Conservation (phyloP, 169 alveolate genomes). For the Blepharisma undulans region DNA sequence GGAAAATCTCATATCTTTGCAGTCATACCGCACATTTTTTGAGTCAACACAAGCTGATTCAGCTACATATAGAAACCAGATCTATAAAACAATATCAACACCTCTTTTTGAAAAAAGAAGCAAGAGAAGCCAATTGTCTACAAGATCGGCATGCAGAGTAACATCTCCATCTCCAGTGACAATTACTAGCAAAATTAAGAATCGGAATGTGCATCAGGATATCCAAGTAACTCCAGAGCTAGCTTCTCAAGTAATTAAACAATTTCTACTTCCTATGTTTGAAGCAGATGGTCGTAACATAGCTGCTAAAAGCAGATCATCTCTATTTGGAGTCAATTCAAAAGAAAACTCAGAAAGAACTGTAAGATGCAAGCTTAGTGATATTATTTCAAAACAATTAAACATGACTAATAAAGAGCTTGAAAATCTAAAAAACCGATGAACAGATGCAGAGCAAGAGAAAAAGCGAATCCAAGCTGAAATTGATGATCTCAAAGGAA, state of each 20-base stretch:
- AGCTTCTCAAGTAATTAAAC: slow-evolving; percentile 66
- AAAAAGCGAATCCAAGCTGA: not conserved
- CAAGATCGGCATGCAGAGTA: not conserved
- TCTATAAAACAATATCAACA: not conserved
- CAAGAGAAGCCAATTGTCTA: not conserved
- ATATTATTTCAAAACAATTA: not conserved
- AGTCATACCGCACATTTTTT: not conserved
- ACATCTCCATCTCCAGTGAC: not conserved
- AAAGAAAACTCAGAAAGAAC: not conserved
- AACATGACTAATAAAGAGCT: not conserved
- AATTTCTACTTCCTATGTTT: slow-evolving; percentile 67
- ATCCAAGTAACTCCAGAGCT: slow-evolving; percentile 51
- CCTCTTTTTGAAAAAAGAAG: not conserved
- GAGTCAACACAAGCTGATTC: not conserved
- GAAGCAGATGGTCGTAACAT: slow-evolving; percentile 36
- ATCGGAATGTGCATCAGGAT: not conserved
- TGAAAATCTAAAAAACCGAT: not conserved
- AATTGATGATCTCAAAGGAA: slow-evolving; percentile 12
- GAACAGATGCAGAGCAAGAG: not conserved
- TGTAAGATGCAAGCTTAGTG: not conserved
- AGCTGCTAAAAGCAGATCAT: not conserved
- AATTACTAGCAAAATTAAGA: not conserved
- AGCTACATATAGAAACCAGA: not conserved
- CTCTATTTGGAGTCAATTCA: not conserved
- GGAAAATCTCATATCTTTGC: not conserved